phyloP scores from a whole-genome alignment of 164 flowering plant species.

The Taxillus chinensis region DNA sequence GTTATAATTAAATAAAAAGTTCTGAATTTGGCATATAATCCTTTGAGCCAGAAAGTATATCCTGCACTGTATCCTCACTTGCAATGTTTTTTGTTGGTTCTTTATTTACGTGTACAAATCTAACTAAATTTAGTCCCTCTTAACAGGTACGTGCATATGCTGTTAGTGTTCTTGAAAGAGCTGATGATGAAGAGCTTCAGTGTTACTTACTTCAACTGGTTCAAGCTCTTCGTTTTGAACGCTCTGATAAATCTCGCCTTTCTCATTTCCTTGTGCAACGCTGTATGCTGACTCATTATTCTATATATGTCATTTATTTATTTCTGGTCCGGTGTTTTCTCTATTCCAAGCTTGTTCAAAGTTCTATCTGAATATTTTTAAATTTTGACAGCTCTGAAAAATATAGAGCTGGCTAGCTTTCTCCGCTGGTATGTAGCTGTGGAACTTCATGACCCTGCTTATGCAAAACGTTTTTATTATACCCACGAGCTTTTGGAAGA shows the following conservation, averaged over 20 bases:
- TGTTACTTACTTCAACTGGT: slow-evolving; percentile 96
- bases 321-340: no score
- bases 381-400: slow-evolving; percentile 56
- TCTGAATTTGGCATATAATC: background rate
- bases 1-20: background rate
- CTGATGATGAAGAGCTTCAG: slow-evolving; percentile 98
- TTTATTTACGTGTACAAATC: no score
- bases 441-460: slow-evolving; percentile 93
- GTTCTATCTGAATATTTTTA: background rate
- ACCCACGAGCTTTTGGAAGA: slow-evolving; percentile 90
- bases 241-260: slow-evolving; percentile 91
- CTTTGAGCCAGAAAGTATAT: background rate
- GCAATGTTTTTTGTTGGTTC: no score
- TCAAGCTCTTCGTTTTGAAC: slow-evolving; percentile 98
- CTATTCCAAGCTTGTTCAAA: background rate
- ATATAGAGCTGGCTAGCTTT: slow-evolving; percentile 96
- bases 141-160: slow-evolving; percentile 99
- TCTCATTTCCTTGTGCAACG: slow-evolving; percentile 90
- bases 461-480: slow-evolving; percentile 84
- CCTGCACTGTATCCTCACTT: background rate
- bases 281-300: slow-evolving; percentile 34
- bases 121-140: background rate
- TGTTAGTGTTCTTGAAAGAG: slow-evolving; percentile 97
- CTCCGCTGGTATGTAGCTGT: slow-evolving; percentile 98
- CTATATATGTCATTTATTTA: background rate